These are phyloP conservation scores for Setaria viridis DNA, from an alignment of 202 grass and related monocot genomes.

Conservation along the genomic window DNA sequence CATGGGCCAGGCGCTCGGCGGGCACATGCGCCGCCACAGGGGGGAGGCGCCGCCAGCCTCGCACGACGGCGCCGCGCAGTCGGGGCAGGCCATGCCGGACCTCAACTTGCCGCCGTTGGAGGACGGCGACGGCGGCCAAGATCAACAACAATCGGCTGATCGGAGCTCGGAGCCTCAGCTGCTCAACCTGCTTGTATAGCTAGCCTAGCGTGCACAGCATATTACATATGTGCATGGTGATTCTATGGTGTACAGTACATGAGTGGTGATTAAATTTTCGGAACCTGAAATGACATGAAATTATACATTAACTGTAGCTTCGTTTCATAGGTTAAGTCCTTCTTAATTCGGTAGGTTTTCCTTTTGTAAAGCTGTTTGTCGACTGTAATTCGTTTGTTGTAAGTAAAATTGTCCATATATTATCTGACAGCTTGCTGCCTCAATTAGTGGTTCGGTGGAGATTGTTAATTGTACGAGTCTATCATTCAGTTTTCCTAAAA, in stretches of 20 bases:
- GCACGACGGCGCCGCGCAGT: not conserved
- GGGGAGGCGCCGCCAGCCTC: not conserved
- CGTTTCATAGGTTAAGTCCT: not conserved
- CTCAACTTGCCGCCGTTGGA: conserved; percentile 57
- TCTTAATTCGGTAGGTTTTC: not conserved
- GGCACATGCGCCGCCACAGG: conserved; percentile 76
- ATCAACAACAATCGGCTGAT: not conserved
- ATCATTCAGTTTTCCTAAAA: not conserved
- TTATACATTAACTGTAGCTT: not conserved
- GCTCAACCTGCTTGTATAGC: conserved; percentile 53
- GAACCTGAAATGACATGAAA: not conserved
- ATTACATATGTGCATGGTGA: not conserved
- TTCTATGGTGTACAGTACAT: conserved; percentile 11
- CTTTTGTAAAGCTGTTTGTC: not conserved
- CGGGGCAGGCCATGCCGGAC: conserved; percentile 46
- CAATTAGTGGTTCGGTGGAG: not conserved
- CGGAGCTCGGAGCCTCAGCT: conserved; percentile 17
- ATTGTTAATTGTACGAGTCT: not conserved
- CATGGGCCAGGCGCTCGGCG: conserved; percentile 79
- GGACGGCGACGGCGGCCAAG: conserved; percentile 6
- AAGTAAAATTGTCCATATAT: not conserved
- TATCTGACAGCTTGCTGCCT: not conserved
- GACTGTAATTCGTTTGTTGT: not conserved
- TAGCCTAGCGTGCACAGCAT: not conserved
- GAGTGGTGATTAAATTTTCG: not conserved